Conservation (phyloP, 805 yeast genomes). For the Sugiyamaella americana region DNA sequence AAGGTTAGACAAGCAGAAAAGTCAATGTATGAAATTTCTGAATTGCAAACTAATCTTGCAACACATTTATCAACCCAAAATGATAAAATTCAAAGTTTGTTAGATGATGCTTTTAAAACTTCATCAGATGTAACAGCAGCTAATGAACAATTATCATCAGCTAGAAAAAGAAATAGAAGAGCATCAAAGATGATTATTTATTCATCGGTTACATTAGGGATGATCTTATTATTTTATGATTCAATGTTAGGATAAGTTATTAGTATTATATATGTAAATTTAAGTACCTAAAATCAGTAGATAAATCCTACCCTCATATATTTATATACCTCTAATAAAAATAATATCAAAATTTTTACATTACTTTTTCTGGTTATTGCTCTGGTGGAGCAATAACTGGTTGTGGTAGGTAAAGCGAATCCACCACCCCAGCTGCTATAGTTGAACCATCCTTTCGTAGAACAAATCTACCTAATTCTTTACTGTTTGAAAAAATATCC, state of each 20-base stretch:
- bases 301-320: no score
- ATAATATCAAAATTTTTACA: no score
- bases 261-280: no score
- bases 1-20: constrained; percentile 36
- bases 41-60: constrained; percentile 67
- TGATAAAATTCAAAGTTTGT: constrained; percentile 55
- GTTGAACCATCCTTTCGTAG: constrained; percentile 64
- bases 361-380: no score
- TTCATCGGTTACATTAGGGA: constrained; percentile 49
- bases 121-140: constrained; percentile 63
- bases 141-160: constrained; percentile 61
- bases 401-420: no score
- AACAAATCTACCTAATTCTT: constrained; percentile 59
- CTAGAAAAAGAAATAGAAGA: constrained; percentile 58
- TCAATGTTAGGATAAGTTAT: constrained; percentile 20
- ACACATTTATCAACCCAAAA: constrained; percentile 69
- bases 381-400: no score
- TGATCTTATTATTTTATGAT: constrained; percentile 44
- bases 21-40: constrained; percentile 54
- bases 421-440: constrained; percentile 58
- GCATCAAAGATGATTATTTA: constrained; percentile 53
- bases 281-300: no score
- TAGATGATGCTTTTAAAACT: constrained; percentile 63
- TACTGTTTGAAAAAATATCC: constrained; percentile 42
- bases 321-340: no score